Evolutionary conservation across 148 eudicot genomes (phyloP), one percentile per base, ranked within the genome.

Genomic region (Arctostaphylos glauca): DNA sequence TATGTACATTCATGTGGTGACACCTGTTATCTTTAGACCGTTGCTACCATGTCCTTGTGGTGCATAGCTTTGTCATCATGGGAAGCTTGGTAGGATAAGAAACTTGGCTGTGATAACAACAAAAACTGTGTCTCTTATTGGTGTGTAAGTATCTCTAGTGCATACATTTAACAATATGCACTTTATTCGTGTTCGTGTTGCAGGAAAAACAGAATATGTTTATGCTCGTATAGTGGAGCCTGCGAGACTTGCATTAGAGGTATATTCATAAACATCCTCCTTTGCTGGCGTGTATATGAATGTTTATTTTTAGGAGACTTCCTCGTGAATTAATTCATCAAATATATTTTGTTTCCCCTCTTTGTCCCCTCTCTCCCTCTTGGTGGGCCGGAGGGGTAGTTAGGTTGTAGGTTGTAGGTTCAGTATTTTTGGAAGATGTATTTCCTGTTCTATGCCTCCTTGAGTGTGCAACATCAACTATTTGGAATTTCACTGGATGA

Each of bases 121-220:
- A n/a, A 5, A 0, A 48, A 12, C 23, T 9, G 3, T 54, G 9
- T 16, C 47, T 76, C 10, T 23, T 6, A 43, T 47, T 12, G 14
- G 15, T n/a, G 50, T 16, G 50, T 44, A 79, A 6, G 48, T 48
- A 4, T 76, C 10, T 67, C 80, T 19, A 21, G 18, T 70, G 71
- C 50, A 13, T 5, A 44, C 9, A 6, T 47, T 70, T 56, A 54
- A 41, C 41, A 74, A n/a, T 53, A 16, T 80, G 18, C 5, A 58
- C 21, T 74, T 74, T 48, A 59, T 84, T 74, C 67, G 80, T 59
- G 3, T 84, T 84, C 50, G 9, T 60, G 67, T 74, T 89, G 60
- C 93, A 97, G 99, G 99, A 48, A 97, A 94, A 90, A 94, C 95
- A 73, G 92, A 88, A 74, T 97, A 94, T 88, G 86, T 94, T 80